phyloP scores from a whole-genome alignment of 495 filamentous ascomycete species.

The Chlorociboria aeruginascens region DNA sequence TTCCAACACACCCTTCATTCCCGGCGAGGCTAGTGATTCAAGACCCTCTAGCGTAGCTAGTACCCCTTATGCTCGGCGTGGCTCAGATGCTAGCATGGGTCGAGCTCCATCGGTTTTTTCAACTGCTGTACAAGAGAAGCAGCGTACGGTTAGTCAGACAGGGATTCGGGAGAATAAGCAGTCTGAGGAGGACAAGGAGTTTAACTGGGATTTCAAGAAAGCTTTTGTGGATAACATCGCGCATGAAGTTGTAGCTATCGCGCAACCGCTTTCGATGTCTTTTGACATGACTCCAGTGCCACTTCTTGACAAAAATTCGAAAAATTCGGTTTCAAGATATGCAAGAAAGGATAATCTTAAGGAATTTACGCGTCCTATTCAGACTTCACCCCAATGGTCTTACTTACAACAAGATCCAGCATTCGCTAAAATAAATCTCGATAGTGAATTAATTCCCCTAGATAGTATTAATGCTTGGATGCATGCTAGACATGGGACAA shows the following conservation, averaged over 20 bases:
- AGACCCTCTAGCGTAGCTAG: not conserved
- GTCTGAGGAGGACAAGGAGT: conserved; percentile 23
- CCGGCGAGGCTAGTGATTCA: not conserved
- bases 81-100: not conserved
- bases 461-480: conserved; percentile 12
- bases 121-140: not conserved
- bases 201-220: conserved; percentile 27
- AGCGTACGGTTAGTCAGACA: not conserved
- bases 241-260: conserved; percentile 18
- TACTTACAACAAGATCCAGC: conserved; percentile 33
- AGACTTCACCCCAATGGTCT: conserved; percentile 30
- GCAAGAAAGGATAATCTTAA: conserved; percentile 32
- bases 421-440: conserved; percentile 25
- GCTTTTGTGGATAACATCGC: conserved; percentile 24
- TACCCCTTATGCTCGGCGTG: not conserved
- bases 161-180: no score
- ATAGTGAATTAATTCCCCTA: conserved; percentile 16
- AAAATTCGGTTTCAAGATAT: conserved; percentile 29
- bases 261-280: conserved; percentile 25
- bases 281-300: conserved; percentile 22
- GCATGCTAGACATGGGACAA: conserved; percentile 3
- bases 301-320: conserved; percentile 4
- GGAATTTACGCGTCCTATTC: conserved; percentile 30
- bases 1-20: no score
- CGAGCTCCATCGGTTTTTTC: not conserved